Base-by-base conservation (phyloP, 306 rosid species). In the Alnus glutinosa region DNA sequence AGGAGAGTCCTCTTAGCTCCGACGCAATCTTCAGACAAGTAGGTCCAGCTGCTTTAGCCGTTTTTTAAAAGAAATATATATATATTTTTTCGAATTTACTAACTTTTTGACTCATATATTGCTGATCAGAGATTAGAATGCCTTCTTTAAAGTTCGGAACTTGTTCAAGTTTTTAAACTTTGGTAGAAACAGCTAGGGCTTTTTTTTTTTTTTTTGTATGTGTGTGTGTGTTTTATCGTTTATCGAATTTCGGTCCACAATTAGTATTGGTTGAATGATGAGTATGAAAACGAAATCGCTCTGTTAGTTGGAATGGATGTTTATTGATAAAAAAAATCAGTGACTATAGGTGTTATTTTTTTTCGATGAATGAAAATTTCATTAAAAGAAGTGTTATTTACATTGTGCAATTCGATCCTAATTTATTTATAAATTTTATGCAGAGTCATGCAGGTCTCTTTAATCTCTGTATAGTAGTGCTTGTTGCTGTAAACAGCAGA, bases 361-460 rank as follows among this genome's bases (percentile, higher is more conserved):
- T 23, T 23, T 23, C 28, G 28, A 23, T 23, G 28, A 23, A 23
- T 23, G 28, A 23, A 23, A 23, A 23, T 23, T 23, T 23, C 28
- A 23, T 23, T 0, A 23, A 23, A 23, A 23, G 28, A 23, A 23
- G 28, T 59, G 9, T 7, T 55, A 18, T n/a, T 15, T 36, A 36
- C 1, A 64, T 64, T 18, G 10, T 67, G 51, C 32, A 9, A 18
- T 67, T 9, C 28, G 4, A 18, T 18, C 15, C 28, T 55, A 16
- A 23, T 57, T 57, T 63, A 59, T 42, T 46, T 30, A 18, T 59
- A 32, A n/a, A 32, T 76, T 39, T 49, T 14, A 63, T 83, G 82
- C 91, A 96, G 99, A 96, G 99, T 83, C 99, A 96, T 32, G 99
- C 96, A 32, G 99, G 98, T 69, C 96, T 96, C 55, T 88, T 96